Base-by-base conservation (phyloP, 176 grass and related monocot species). In the Zea luxurians region DNA sequence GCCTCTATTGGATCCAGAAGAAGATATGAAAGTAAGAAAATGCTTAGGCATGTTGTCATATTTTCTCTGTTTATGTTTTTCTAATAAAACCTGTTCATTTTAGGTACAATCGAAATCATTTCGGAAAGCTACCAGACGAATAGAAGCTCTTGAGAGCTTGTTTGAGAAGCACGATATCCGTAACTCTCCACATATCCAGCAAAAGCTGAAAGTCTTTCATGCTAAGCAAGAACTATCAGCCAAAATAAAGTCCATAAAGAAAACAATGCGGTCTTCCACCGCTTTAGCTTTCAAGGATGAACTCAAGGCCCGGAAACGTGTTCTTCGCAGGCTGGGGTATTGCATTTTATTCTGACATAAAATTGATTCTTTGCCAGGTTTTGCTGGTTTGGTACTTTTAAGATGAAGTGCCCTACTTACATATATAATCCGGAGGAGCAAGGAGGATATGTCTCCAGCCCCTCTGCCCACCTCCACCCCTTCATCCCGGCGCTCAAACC, bases 241-340 rank as follows among this genome's bases (percentile, higher is more conserved):
- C 48, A 90, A 87, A 90, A 92, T 99, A 37, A 99, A 99, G 75
- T 87, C 80, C 42, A 83, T 94, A n/a, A 99, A 91, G 81, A 95
- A 92, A 84, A 90, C 87, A 82, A 73, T 93, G 59, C 75, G 82
- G 13, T 62, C 85, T 54, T 94, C 89, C 21, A 92, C 94, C n/a
- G 78, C 94, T 87, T 73, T 97, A 78, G 94, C 94, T 78, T 97
- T 99, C 59, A 92, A 95, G 37, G 96, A 99, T 54, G 92, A 99
- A 67, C 89, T 95, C n/a, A 99, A 92, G 70, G 89, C 90, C 64
- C 78, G 92, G 45, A 99, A 92, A 76, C 80, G 92, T 20, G 96
- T 92, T 80, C 96, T 98, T 78, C 89, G 92, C 52, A 85, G 96
- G 75, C 78, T 98, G 36, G 89, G 96, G 96, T 92, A 90, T 83